A percentile compares a stretch with the other conserved stretches of the same genome.
phyloP scores from a whole-genome alignment of 2,329 filamentous ascomycete species.

The Penicillium sp. region DNA sequence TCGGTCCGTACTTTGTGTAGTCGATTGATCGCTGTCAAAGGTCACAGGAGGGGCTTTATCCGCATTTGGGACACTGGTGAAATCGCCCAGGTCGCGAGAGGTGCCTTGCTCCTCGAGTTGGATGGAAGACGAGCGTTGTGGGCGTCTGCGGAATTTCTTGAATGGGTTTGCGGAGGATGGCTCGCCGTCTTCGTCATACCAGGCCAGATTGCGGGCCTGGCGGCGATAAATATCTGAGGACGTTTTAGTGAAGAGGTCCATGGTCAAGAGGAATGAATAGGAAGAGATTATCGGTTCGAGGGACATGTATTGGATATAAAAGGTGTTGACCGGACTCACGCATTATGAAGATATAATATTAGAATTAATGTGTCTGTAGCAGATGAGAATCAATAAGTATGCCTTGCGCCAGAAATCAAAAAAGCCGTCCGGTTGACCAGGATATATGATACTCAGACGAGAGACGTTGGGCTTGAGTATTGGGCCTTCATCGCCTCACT shows the following conservation, averaged over 20 bases:
- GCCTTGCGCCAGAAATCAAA: neutral
- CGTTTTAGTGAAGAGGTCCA: too few relatives aligned
- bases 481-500: neutral
- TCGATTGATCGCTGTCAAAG: constrained; percentile 20
- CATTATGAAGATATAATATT: constrained; percentile 2
- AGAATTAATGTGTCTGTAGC: neutral
- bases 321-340: constrained; percentile 1
- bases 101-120: constrained; percentile 28
- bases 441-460: neutral
- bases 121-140: constrained; percentile 25
- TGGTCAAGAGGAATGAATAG: too few relatives aligned
- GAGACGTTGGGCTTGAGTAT: neutral
- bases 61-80: constrained; percentile 22
- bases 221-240: constrained; percentile 37
- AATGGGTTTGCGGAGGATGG: constrained; percentile 38
- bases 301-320: neutral
- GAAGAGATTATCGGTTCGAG: too few relatives aligned
- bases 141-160: constrained; percentile 33
- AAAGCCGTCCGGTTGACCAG: too few relatives aligned
- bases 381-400: neutral
- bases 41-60: constrained; percentile 25
- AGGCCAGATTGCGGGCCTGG: constrained; percentile 36
- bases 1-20: constrained; percentile 1
- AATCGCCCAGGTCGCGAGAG: constrained; percentile 22
- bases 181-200: constrained; percentile 40